phyloP scores from a whole-genome alignment of 148 eudicot species.

The Rhododendron vialii region DNA sequence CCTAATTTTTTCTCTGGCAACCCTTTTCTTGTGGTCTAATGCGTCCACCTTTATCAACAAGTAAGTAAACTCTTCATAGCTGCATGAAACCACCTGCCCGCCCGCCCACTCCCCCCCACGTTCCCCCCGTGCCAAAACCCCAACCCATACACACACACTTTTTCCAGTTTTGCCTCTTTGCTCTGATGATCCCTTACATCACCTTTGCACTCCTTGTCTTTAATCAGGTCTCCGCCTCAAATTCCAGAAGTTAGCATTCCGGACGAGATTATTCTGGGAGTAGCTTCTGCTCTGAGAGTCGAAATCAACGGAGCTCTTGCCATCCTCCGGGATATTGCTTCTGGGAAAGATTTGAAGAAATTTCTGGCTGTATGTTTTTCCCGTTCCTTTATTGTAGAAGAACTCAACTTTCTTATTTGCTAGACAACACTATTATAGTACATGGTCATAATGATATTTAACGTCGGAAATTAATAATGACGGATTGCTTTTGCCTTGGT shows the following conservation, averaged over 20 bases:
- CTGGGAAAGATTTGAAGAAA: conserved; percentile 59
- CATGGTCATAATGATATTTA: not conserved
- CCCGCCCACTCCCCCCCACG: not conserved
- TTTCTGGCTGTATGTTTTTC: conserved; percentile 51
- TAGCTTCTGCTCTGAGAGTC: conserved; percentile 32
- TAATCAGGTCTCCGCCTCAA: conserved; percentile 40
- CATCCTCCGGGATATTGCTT: conserved; percentile 41
- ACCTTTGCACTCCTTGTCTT: not conserved
- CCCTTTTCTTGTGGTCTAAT: conserved; percentile 60
- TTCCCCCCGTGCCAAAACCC: not conserved
- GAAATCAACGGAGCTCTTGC: conserved; percentile 47
- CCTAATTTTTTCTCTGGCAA: conserved; percentile 47
- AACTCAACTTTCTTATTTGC: not conserved
- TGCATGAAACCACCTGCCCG: not conserved
- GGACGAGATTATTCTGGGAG: conserved; percentile 33
- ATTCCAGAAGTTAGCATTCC: conserved; percentile 55
- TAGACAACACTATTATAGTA: not conserved
- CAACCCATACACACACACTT: not conserved
- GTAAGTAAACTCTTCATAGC: not conserved
- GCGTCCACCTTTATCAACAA: conserved; percentile 42
- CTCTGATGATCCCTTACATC: not conserved
- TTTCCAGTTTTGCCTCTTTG: not conserved
- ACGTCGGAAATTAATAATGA: not conserved
- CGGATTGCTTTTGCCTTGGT: not conserved
- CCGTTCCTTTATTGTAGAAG: not conserved